Evolutionary conservation across 345 rosid genomes (phyloP), one percentile per base, ranked within the genome.

Genomic region (Bretschneidera sinensis): DNA sequence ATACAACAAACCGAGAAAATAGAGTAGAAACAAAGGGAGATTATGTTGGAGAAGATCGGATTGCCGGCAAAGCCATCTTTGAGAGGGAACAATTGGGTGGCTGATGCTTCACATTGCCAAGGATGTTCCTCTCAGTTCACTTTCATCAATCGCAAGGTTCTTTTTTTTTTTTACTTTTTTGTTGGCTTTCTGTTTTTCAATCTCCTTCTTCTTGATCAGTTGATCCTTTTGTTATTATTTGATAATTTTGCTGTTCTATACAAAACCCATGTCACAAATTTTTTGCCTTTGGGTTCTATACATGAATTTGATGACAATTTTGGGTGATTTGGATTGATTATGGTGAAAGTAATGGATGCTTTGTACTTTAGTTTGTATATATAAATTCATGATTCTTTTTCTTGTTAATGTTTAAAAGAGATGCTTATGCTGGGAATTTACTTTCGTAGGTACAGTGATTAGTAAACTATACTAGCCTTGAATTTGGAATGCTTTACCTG

Each of bases 91-190:
- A 76, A 24, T 67, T 90, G 99, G 96, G 99, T 85, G 19, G 85
- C 76, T 0, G 99, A 90, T 55, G 88, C 92, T 47, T 68, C 99
- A 24, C 91, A 94, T 69, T 94, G 99, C 75, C 99, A 91, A 75
- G 97, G 96, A 59, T 94, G 99, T 70, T 75, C 96, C 56, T 88
- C 91, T 54, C 97, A 76, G 59, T 94, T 94, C 71, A 83, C 87
- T 76, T 88, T 94, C 85, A 88, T 94, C 85, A 90, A 90, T 81
- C 97, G 96, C 85, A 90, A 94, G 97, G 99, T 91, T 20, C 16
- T 39, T 60, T 31, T n/a, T 54, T 16, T 4, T 39, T n/a, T n/a
- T n/a, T n/a, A n/a, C 16, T 39, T 60, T 31, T n/a, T 54, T 16
- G 1, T 39, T 39, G 45, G 45, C 45, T 39, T n/a, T n/a, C n/a